Base-by-base conservation (phyloP, 2,329 filamentous ascomycete genomes). In the Ophiostoma himal-ulmi region DNA sequence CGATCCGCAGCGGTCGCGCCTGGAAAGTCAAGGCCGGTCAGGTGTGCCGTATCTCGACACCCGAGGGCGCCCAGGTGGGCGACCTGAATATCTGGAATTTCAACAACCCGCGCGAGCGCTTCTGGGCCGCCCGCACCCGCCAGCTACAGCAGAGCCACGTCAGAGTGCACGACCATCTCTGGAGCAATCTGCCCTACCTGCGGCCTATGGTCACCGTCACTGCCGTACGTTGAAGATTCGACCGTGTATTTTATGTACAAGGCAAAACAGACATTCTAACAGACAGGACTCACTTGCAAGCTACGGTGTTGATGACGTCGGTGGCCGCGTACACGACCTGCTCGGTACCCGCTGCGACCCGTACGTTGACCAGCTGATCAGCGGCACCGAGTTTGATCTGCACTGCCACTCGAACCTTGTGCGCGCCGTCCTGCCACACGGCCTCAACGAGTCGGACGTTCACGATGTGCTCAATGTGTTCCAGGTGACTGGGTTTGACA, bases 401-500 rank as follows among this genome's bases (percentile, higher is more conserved):
- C 91, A 95, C 77, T 96, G 92, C 78, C 92, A 94, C 76, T 92
- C 89, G 1, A 96, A 96, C 77, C 84, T 96, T 13, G 88, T 87
- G 1, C 86, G 92, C 4, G 90, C 92, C 0, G 86, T 95, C 2
- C 73, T 89, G 0, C 88, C 89, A 0, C 88, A 83, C 72, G 91
- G 91, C 0, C 78, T 95, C 60, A 84, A 82, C 5, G 92, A 95
- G 79, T 82, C 82, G 39, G 91, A 95, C 76, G 87, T 95, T 1
- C 92, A 96, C 76, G 92, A 96, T 77, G 92, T 96, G 0, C 83
- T 96, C 69, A 96, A 96, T 76, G 83, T 96, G 3, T 95, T 96
- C 77, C 92, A 96, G 78, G 91, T 94, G 7, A 95, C 92, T 0
- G 91, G 92, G 0, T 77, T 95, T 66, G 89, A 95, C 75, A 82